Evolutionary conservation across 2,329 filamentous ascomycete species (phyloP).

Genomic region (Pyricularia pennisetigena): DNA sequence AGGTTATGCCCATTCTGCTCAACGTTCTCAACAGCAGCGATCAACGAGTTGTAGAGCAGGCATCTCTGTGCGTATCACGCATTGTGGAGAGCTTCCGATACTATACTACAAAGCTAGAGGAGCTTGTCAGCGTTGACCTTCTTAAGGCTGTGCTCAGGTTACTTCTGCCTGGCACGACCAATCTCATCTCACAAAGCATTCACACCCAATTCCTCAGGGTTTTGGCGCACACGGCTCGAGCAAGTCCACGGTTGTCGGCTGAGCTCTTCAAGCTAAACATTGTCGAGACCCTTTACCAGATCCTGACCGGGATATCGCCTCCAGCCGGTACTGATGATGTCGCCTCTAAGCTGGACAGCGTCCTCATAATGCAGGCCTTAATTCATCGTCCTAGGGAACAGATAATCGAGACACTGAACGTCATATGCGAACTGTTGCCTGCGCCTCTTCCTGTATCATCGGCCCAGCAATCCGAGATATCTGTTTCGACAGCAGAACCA

Average conservation of each 20-base stretch:
- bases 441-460: slow-evolving; percentile 51
- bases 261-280: slow-evolving; percentile 94
- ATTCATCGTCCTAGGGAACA: slow-evolving; percentile 94
- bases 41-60: slow-evolving; percentile 94
- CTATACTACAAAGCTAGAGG: slow-evolving; percentile 78
- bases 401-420: slow-evolving; percentile 92
- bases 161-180: slow-evolving; percentile 86
- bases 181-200: slow-evolving; percentile 86
- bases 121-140: slow-evolving; percentile 81
- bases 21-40: slow-evolving; percentile 88
- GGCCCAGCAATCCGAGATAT: slow-evolving; percentile 29
- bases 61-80: slow-evolving; percentile 86
- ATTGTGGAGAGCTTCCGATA: slow-evolving; percentile 97
- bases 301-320: slow-evolving; percentile 89
- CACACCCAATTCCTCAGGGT: slow-evolving; percentile 95
- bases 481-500: slow-evolving; percentile 21
- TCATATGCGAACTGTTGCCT: slow-evolving; percentile 90
- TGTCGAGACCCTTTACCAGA: slow-evolving; percentile 95
- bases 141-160: slow-evolving; percentile 78
- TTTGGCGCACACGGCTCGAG: slow-evolving; percentile 78
- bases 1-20: slow-evolving; percentile 93
- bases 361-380: slow-evolving; percentile 96
- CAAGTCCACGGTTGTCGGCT: slow-evolving; percentile 76
- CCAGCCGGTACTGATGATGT: slow-evolving; percentile 69
- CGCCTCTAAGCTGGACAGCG: slow-evolving; percentile 82